Evolutionary conservation across 441 rosid genomes (phyloP).

Genomic region (Mallotus repandus): DNA sequence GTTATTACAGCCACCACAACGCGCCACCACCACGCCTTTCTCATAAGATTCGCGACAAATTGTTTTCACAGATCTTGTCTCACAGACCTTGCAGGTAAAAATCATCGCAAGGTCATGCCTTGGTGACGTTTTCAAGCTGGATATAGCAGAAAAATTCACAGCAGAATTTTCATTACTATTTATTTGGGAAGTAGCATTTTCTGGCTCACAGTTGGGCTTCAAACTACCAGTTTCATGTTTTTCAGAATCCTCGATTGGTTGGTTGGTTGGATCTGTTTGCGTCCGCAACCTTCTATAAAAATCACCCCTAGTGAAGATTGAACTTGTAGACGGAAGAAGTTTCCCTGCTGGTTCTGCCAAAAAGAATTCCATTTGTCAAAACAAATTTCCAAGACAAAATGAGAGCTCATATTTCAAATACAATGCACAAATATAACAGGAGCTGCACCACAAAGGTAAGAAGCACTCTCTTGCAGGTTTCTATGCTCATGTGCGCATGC

Average conservation of each 20-base stretch:
- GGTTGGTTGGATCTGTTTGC: slow-evolving; percentile 25
- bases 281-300: slow-evolving; percentile 36
- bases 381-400: neutral
- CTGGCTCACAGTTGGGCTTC: slow-evolving; percentile 24
- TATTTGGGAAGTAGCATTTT: slow-evolving; percentile 23
- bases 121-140: slow-evolving; percentile 56
- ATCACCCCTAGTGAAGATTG: slow-evolving; percentile 35
- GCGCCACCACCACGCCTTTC: slow-evolving; percentile 81
- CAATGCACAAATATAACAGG: neutral
- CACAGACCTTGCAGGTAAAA: slow-evolving; percentile 85
- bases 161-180: slow-evolving; percentile 24
- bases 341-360: slow-evolving; percentile 32
- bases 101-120: slow-evolving; percentile 86
- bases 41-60: slow-evolving; percentile 68
- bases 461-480: neutral
- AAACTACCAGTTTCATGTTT: slow-evolving; percentile 27
- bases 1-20: slow-evolving; percentile 77
- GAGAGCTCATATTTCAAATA: neutral
- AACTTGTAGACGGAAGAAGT: slow-evolving; percentile 36
- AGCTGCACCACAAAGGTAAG: too few species aligned
- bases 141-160: slow-evolving; percentile 36
- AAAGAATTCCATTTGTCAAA: neutral
- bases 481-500: neutral
- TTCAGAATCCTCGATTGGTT: slow-evolving; percentile 24
- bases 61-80: slow-evolving; percentile 75